Base-by-base conservation (phyloP, 805 yeast genomes). In the Starmerella ratchasimensis region DNA sequence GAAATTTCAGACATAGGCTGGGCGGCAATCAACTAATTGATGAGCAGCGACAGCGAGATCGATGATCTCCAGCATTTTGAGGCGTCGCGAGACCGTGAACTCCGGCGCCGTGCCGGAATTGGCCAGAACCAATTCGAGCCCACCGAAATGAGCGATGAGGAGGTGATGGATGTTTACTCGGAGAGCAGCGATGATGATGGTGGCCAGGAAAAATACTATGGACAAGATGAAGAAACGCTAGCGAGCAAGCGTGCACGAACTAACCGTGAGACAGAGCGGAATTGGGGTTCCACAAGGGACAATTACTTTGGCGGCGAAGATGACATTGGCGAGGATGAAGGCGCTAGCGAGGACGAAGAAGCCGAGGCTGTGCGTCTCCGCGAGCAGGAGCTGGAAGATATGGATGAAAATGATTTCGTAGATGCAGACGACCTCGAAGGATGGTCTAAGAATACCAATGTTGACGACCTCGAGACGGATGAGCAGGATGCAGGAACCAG, bases 301-400 rank as follows among this genome's bases (percentile, higher is more conserved):
- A 71, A 57, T 58, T 46, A 46, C 29, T 36, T 63, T 38, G 54
- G 54, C 18, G 55, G 50, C 31, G 63, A 60, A 8, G 65, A 54
- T 21, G 62, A 54, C 31, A 71, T 68, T 14, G 68, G 61, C 47
- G 81, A 67, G 57, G 93, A 80, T 46, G 88, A 77, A 23, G 93
- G 74, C 37, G 76, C 74, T 23, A 80, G 82, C 4, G 75, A 72
- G 44, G 75, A 72, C 44, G 76, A 84, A 60, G 90, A 88, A 41
- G 75, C 73, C 49, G 96, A 90, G 59, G 97, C 97, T 0, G 53
- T 81, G 34, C 74, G 83, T 53, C 74, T 82, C 48, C 96, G 86
- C 60, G 80, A 79, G 62, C 68, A 71, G 48, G 84, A 84, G 56
- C 60, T 82, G 41, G 73, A 73, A 47, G 93, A 79, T 31, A 64